These are phyloP conservation scores for Aspergillus sp. DNA, from an alignment of 2,329 filamentous ascomycete species.

Conservation along the genomic window DNA sequence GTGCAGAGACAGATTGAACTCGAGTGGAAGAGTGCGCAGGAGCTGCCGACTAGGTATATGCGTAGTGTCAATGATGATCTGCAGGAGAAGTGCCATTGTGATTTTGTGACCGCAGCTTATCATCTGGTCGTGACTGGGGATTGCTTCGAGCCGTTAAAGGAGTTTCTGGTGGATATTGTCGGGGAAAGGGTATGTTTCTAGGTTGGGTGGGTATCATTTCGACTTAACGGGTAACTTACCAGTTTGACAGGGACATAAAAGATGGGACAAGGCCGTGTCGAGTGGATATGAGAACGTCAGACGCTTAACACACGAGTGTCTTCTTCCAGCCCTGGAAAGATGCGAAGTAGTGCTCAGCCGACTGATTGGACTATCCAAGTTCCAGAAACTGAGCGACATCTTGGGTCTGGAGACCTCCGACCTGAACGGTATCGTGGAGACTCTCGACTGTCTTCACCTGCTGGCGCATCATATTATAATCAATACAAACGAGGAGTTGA, in stretches of 20 bases:
- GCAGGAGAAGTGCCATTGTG: slow-evolving; percentile 54
- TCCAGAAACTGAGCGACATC: slow-evolving; percentile 58
- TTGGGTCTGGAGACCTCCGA: slow-evolving; percentile 59
- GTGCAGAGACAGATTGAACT: slow-evolving; percentile 67
- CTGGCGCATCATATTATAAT: slow-evolving; percentile 65
- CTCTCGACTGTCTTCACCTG: slow-evolving; percentile 65
- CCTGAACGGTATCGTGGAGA: slow-evolving; percentile 56
- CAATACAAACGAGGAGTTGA: slow-evolving; percentile 65
- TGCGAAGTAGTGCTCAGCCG: slow-evolving; percentile 72
- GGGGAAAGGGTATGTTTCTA: slow-evolving; percentile 58
- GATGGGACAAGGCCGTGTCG: slow-evolving; percentile 84
- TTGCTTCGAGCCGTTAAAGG: slow-evolving; percentile 63
- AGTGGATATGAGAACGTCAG: slow-evolving; percentile 70
- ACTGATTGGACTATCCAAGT: slow-evolving; percentile 73
- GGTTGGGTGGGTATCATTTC: neutral
- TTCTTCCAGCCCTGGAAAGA: slow-evolving; percentile 79
- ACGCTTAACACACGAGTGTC: slow-evolving; percentile 72
- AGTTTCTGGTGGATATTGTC: slow-evolving; percentile 82
- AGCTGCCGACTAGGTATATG: slow-evolving; percentile 71
- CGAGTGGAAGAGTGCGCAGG: slow-evolving; percentile 75
- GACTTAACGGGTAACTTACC: slow-evolving; percentile 6
- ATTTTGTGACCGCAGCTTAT: slow-evolving; percentile 68
- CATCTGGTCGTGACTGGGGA: slow-evolving; percentile 79
- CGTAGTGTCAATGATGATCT: slow-evolving; percentile 69
- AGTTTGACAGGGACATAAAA: slow-evolving; percentile 64